Base-by-base conservation (phyloP, 2,329 filamentous ascomycete species). In the Cercospora sp. region DNA sequence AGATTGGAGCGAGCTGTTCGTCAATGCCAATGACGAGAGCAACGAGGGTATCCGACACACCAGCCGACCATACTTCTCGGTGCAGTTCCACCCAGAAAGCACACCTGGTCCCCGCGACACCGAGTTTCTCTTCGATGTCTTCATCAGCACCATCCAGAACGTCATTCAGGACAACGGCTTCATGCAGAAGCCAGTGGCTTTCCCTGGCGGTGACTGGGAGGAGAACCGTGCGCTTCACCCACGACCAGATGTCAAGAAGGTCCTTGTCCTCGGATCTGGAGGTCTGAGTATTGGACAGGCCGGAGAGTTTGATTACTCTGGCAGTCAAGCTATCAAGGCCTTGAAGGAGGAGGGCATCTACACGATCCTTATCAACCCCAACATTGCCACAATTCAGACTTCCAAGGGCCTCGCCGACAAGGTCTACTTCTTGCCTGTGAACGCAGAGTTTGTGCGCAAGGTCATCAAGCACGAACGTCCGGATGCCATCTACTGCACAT, bases 81-180 rank as follows among this genome's bases (percentile, higher is more conserved):
- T 98, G n/a, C 95, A 99, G 79, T 99, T 99, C 83, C 95, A 99
- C 78, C 95, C 95, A 0, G 95, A 99, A 82, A 97, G 94, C 84
- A 96, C 93, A 1, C 95, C 95, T 2, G 95, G 95, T 67, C 95
- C 95, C 62, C 88, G 93, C 40, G 95, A 99, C 79, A 99, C 95
- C 30, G 95, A 99, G 80, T 97, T 92, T 78, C 86, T 99, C 28
- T 99, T 99, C 73, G 94, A 99, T 80, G 93, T 98, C 71, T 99
- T 99, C 84, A 91, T 99, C 78, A 84, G 90, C 81, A 91, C 93
- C 21, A 92, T 98, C 73, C 84, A 87, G 77, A 86, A 90, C 74
- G 91, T 91, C 67, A 84, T 93, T 59, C 82, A 86, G 65, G 89
- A 93, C 70, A 81, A 87, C 16, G 85, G 87, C 70, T 84, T 90